Base-by-base conservation (phyloP, 768 basidiomycete species). In the Lentinula detonsa region DNA sequence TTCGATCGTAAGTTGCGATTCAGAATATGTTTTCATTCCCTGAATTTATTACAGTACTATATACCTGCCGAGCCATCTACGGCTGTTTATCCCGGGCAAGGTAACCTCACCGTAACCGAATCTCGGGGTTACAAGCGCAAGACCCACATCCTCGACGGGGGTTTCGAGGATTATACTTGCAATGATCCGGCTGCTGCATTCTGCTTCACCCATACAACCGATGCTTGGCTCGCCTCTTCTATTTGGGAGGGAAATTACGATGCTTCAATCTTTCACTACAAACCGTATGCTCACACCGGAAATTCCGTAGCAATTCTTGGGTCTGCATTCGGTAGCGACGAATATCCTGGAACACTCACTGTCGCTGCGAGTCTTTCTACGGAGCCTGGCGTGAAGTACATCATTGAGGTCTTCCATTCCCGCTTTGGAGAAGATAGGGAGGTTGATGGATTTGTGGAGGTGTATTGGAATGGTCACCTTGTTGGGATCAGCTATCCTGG, bases 21-120 rank as follows among this genome's bases (percentile, higher is more conserved):
- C 31, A 2, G 15, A 16, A 15, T 37, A 18, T 21, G 33, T 10
- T 28, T 28, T n/a, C 9, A 37, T 18, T 53, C 6, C 23, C 16
- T 54, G 33, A 16, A 42, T 23, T 46, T 13, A 13, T 2, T 15
- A 21, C 55, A 82, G 81, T 82, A 81, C 70, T 79, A 71, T 67
- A 67, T 78, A 61, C 67, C 72, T 21, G 69, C 81, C 0, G 78
- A 81, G 63, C 72, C 63, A 23, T 76, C 77, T 46, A 77, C 78
- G 4, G 81, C 81, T 5, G 72, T 75, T 65, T 81, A 82, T 67
- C 71, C 67, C 51, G 81, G 79, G 28, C 80, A 80, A 60, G 79
- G 79, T 42, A 65, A 73, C 59, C 76, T 82, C 59, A 65, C 72
- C 59, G 78, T 82, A 28, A 80, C 78, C 9, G 74, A 71, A 67